A percentile compares a stretch with the other conserved stretches of the same genome.
Evolutionary conservation across 306 rosid genomes (phyloP).

Genomic region (Ochetophila trinervis): DNA sequence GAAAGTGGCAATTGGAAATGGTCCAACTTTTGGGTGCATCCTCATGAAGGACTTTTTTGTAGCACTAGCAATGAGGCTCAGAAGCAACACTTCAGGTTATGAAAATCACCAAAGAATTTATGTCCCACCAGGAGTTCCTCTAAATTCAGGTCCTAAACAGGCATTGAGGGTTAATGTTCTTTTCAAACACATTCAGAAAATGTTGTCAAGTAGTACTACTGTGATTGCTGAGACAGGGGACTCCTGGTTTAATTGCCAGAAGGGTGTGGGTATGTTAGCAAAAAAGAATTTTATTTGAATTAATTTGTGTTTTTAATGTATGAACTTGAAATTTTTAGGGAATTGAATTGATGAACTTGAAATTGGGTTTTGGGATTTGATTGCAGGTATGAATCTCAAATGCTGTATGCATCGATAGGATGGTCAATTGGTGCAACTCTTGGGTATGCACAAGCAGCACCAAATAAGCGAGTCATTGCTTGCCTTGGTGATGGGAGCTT

Average conservation of each 20-base stretch:
- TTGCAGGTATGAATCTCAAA: slow-evolving; percentile 9
- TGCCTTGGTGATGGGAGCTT: slow-evolving; percentile 13
- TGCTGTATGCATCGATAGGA: slow-evolving; percentile 9
- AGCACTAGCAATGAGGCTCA: background rate
- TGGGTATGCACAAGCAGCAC: slow-evolving; percentile 13
- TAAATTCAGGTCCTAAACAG: background rate
- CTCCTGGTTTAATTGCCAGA: slow-evolving; percentile 12
- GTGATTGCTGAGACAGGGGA: slow-evolving; percentile 1
- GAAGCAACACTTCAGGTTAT: background rate
- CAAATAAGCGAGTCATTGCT: slow-evolving; percentile 6
- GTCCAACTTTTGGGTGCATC: slow-evolving; percentile 6
- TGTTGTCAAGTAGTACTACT: background rate
- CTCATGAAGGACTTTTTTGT: slow-evolving; percentile 12
- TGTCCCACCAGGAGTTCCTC: background rate
- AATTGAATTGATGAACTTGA: background rate
- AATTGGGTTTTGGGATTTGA: background rate
- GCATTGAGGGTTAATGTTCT: background rate
- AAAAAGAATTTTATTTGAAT: background rate
- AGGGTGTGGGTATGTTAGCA: background rate
- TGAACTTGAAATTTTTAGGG: no score
- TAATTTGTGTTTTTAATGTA: background rate
- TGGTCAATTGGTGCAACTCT: slow-evolving; percentile 19
- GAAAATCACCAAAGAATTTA: background rate
- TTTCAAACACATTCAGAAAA: background rate
- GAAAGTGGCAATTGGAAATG: slow-evolving; percentile 4